phyloP scores from a whole-genome alignment of 2,329 filamentous ascomycete species.

The Colletotrichum phormii region DNA sequence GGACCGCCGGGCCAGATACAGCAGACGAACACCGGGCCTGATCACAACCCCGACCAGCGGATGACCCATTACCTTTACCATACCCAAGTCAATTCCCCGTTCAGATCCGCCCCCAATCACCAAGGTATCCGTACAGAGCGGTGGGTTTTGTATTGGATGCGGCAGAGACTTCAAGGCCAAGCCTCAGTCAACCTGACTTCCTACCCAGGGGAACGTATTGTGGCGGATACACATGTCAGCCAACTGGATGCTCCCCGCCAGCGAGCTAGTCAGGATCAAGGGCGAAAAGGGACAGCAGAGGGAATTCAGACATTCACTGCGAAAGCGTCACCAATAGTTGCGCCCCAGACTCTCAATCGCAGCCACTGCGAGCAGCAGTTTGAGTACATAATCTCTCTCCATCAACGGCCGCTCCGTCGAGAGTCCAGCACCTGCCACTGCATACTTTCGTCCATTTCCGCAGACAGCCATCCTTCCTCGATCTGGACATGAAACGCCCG shows the following conservation, averaged over 20 bases:
- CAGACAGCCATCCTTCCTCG: constrained; percentile 5
- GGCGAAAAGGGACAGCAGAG: constrained; percentile 2
- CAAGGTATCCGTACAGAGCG: not conserved
- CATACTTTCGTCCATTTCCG: constrained; percentile 1
- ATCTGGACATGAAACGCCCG: constrained; percentile 33
- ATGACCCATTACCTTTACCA: not conserved
- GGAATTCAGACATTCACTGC: not conserved
- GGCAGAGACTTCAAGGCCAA: not conserved
- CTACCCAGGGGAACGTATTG: not conserved
- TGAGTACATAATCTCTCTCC: not conserved
- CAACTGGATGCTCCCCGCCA: constrained; percentile 26
- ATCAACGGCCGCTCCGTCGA: constrained; percentile 15
- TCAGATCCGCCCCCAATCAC: not conserved
- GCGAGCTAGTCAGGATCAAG: constrained; percentile 29
- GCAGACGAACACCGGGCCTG: constrained; percentile 33
- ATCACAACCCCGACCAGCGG: constrained; percentile 17
- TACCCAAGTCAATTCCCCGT: not conserved
- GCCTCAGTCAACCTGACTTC: not conserved
- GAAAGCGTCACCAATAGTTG: constrained; percentile 7
- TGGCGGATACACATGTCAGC: constrained; percentile 12
- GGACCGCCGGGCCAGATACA: not conserved
- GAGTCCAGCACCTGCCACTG: not conserved
- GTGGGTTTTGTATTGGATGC: not conserved
- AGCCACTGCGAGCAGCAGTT: not conserved
- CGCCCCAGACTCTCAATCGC: constrained; percentile 4